Base-by-base conservation (phyloP, 306 rosid species). In the Hippophae gyantsensis region DNA sequence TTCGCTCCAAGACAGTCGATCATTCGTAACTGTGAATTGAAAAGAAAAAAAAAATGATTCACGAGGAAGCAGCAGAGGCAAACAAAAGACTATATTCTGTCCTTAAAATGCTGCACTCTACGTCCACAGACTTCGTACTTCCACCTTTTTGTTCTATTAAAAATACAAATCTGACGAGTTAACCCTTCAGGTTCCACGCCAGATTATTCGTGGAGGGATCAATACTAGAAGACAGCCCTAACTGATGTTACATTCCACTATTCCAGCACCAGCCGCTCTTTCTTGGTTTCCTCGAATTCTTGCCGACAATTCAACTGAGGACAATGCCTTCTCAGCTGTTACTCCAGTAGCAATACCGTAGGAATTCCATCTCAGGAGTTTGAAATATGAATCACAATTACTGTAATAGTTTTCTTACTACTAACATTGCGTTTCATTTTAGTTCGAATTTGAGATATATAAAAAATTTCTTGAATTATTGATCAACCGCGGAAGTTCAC, bases 91-190 rank as follows among this genome's bases (percentile, higher is more conserved):
- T 88, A 86, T 76, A 88, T 79, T 67, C 83, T 82, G 64, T 82
- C 85, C 86, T 74, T 83, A 56, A 92, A 92, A 79, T 88, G 79
- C 78, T 82, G 75, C 45, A 92, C 96, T 68, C 96, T 68, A 92
- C 84, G 79, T 69, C 74, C 62, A 74, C 65, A 4, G 96, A 92
- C 73, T 61, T 69, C 4, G 79, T 69, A 18, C 81, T 70, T 55
- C 95, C 99, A 43, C 90, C 96, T 67, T 69, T 80, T 74, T 88
- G 90, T 65, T 82, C 86, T 6, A 88, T 67, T 62, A 32, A 85
- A 92, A 18, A 96, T 79, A 54, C 93, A 92, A 60, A 92, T 84
- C 74, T 85, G 67, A 56, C 93, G 81, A 68, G 85, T 82, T 77
- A 92, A 52, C 26, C 85, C 85, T 75, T 92, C 95, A 11, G 99